Base-by-base conservation (phyloP, 2,329 filamentous ascomycete genomes). In the Hypoxylon sp. region DNA sequence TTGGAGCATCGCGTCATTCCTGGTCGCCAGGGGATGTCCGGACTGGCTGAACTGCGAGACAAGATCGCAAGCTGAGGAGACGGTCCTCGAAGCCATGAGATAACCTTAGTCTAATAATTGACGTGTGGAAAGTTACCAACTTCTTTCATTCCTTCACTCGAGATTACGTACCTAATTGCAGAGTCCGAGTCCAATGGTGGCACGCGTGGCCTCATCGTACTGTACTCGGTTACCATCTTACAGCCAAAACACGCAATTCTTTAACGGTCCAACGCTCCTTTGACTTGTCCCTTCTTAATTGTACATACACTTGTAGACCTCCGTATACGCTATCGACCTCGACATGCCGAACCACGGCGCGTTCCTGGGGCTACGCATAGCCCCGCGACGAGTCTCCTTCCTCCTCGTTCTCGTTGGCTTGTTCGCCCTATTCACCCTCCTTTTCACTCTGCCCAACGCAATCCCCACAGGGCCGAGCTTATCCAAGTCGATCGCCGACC, bases 381-480 rank as follows among this genome's bases (percentile, higher is more conserved):
- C 82, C 49, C 81, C 87, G 22, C 85, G 86, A 51, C 86, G 85
- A 61, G 78, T 89, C 69, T 84, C 84, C 17, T 76, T 86, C 58
- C 79, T 90, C 22, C 80, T 90, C 44, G 79, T 84, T 62, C 76
- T 80, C 61, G 79, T 90, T 50, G 82, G 84, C 66, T 69, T 88
- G 42, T 85, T 89, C 71, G 86, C 85, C 65, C 74, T 90, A 64
- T 81, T 86, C 72, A 83, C 83, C 49, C 81, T 89, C 56, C 79
- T 90, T 70, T 82, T 86, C 69, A 84, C 83, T 13, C 78, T 89
- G 10, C 84, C 85, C 17, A 82, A 80, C 70, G 77, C 81, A 35
- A 81, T 86, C 57, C 83, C 84, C n/a, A 77, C 82, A 1, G 82
- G 84, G 17, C 82, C 85, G 30, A 84, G 82, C 57, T 79, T 87